Evolutionary conservation across 805 yeast genomes (phyloP).

Genomic region (Metschnikowia gelsemii): DNA sequence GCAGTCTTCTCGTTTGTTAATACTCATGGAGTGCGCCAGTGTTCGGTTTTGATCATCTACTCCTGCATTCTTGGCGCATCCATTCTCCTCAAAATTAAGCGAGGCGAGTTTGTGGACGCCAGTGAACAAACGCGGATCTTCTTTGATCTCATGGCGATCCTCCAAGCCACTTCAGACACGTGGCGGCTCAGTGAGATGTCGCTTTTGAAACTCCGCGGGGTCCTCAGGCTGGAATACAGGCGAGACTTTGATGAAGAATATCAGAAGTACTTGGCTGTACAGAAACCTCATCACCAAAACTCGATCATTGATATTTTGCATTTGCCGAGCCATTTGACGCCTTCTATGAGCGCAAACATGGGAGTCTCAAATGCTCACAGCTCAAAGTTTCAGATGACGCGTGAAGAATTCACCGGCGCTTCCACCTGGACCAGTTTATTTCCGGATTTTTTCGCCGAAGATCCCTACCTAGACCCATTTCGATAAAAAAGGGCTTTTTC

Average conservation of each 20-base stretch:
- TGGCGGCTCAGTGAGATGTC: conserved; percentile 16
- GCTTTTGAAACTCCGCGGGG: conserved; percentile 8
- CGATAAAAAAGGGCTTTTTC: background rate
- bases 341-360: background rate
- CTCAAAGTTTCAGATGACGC: conserved; percentile 6
- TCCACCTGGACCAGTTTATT: conserved; percentile 13
- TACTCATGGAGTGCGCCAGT: conserved; percentile 12
- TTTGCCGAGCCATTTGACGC: background rate
- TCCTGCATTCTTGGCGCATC: conserved; percentile 15
- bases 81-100: conserved; percentile 6
- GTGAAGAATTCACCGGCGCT: too few relatives aligned
- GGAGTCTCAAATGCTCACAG: background rate
- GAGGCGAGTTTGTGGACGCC: background rate
- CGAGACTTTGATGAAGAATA: conserved; percentile 9
- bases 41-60: conserved; percentile 16
- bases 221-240: conserved; percentile 8
- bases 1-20: conserved; percentile 12
- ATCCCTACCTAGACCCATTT: background rate
- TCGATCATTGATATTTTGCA: conserved; percentile 3
- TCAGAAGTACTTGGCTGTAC: background rate
- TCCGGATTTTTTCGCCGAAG: conserved; percentile 9
- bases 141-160: conserved; percentile 17
- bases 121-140: conserved; percentile 2
- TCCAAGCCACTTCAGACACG: conserved; percentile 9
- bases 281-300: background rate